Percentiles rank a stretch among this genome's conserved stretches.
Conservation (phyloP, 352 stramenopile species). For the Pythium graminicola region DNA sequence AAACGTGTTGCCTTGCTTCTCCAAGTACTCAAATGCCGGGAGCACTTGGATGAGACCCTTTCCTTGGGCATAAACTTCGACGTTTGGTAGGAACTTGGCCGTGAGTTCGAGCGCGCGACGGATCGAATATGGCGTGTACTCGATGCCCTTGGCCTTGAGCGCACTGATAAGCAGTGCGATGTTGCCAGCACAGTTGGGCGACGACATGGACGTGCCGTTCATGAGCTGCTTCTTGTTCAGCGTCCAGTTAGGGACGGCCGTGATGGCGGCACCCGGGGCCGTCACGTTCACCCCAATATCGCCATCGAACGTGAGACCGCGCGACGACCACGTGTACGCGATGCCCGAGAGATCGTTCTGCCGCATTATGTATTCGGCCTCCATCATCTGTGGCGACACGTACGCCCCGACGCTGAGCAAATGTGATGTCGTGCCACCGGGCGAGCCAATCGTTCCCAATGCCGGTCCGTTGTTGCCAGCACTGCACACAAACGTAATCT, state of each 20-base stretch:
- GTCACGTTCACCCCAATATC: constrained; percentile 88
- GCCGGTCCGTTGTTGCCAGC: constrained; percentile 96
- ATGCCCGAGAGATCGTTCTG: constrained; percentile 53
- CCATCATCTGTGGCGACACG: constrained; percentile 94
- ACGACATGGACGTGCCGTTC: constrained; percentile 97
- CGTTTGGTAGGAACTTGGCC: constrained; percentile 50
- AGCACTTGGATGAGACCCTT: constrained; percentile 78
- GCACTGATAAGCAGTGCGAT: constrained; percentile 90
- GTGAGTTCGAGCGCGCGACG: constrained; percentile 85
- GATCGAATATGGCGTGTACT: constrained; percentile 85
- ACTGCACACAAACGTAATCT: constrained; percentile 91
- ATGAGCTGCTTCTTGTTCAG: constrained; percentile 95
- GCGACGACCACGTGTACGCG: constrained; percentile 90
- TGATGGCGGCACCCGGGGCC: constrained; percentile 92
- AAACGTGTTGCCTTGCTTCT: constrained; percentile 38
- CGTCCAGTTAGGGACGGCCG: constrained; percentile 92
- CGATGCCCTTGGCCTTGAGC: constrained; percentile 73
- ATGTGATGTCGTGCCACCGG: constrained; percentile 82
- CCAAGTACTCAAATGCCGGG: constrained; percentile 66
- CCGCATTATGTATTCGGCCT: constrained; percentile 87
- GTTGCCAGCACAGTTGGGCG: constrained; percentile 91
- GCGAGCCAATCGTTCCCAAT: constrained; percentile 89
- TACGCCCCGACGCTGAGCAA: constrained; percentile 93
- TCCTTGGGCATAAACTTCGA: constrained; percentile 70
- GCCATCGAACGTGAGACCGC: constrained; percentile 90